Base-by-base conservation (phyloP, 805 yeast genomes). In the Ogataea populi-albae region DNA sequence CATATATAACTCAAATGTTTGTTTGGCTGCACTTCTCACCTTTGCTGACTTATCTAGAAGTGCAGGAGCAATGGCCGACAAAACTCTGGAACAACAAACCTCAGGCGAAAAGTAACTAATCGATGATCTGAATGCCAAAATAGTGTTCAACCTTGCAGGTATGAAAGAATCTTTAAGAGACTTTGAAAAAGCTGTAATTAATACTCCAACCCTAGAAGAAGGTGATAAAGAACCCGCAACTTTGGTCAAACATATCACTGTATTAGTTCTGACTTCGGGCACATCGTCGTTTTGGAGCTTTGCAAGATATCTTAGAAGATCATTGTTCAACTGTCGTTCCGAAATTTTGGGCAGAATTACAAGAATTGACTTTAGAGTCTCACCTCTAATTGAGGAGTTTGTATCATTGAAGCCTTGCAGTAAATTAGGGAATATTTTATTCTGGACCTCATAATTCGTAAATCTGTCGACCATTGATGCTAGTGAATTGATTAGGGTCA, bases 341-440 rank as follows among this genome's bases (percentile, higher is more conserved):
- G 85, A 73, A 2, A 91, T 70, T 49, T 77, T 77, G 15, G 78
- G 75, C 1, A 80, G 76, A 18, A 89, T 62, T 6, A 54, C 53
- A 3, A 77, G 64, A 14, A 75, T 63, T 3, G 87, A 75, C 32
- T 80, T 81, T 24, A 91, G 65, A 0, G 97, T 85, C 34, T 81
- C 86, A 46, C 84, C 84, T 44, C 97, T 68, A 26, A 91, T 77
- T n/a, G 81, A 71, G 3, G 79, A 73, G 54, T 86, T 89, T 1
- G 93, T 77, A 56, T 91, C 98, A 22, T 80, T 76, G 50, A 91
- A 83, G 0, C 98, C 98, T 12, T 82, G 77, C n/a, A 81, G 62
- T 49, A 85, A 68, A 31, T 72, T 71, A 7, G 76, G 75, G 57
- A 85, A 86, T 1, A 93, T 70, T 46, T 75, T 78, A 45, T 73